Evolutionary conservation across 352 stramenopile genomes (phyloP), one percentile per base, ranked within the genome.

Genomic region (Globisporangium cederbergense): DNA sequence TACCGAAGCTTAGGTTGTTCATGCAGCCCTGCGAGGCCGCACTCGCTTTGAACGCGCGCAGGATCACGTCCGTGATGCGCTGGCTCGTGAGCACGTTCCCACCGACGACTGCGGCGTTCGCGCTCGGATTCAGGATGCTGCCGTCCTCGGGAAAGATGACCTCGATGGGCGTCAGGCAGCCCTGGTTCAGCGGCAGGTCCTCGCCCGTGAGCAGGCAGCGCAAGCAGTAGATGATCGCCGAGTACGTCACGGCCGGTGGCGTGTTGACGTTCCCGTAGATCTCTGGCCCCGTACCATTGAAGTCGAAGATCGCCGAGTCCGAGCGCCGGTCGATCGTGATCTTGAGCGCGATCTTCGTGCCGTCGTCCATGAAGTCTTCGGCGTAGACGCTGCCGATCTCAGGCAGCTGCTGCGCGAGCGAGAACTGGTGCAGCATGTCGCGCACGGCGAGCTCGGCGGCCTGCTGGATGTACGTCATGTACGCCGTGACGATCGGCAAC

Each of bases 1-100:
- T 97, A 32, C 98, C 98, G 79, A 99, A 99, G 20, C 96, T 99
- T 28, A 99, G 83, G 74, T 99, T 99, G 81, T 99, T 99, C 98
- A 99, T 99, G 74, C 97, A 99, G 0, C 98, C 98, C 71, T 99
- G 97, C 43, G 93, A 99, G 1, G 97, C 97, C 4, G 98, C 97
- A 70, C 94, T 98, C 13, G 97, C 97, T 3, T 69, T 86, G 73
- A 99, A 99, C 2, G 97, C 97, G 66, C 93, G 92, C 50, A 99
- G 81, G 34, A 99, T 98, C 56, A 99, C 97, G 83, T 99, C 98
- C 0, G 98, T 98, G 46, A 99, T 94, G 42, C 97, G 89, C 74
- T 99, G 97, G 42, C 93, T 98, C 18, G 97, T 99, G 8, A 99
- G 79, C 36, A 99, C 98, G 67, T 99, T 99, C 14, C 98, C 98